Conservation (phyloP, 1,284 basidiomycete genomes). For the Binderoboletus segoi region DNA sequence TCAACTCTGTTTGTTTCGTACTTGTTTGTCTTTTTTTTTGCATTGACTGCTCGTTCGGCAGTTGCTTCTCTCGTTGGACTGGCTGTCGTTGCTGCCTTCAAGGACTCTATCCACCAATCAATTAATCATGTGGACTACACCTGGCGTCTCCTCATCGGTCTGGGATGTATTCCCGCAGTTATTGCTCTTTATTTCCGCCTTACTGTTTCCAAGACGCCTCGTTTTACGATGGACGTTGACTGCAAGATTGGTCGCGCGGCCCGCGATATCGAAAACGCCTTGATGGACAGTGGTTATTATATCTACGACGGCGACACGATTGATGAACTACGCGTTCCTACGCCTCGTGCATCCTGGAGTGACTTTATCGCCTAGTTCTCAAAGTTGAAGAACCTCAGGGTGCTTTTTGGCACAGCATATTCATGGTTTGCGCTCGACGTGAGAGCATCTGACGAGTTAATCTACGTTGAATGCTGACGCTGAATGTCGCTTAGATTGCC, state of each 20-base stretch:
- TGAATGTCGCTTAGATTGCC: conserved; percentile 43
- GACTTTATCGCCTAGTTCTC: conserved; percentile 50
- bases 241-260: conserved; percentile 58
- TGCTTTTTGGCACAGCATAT: conserved; percentile 49
- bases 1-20: conserved; percentile 42
- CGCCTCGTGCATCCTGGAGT: conserved; percentile 44
- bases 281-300: conserved; percentile 42
- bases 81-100: conserved; percentile 56
- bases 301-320: conserved; percentile 40
- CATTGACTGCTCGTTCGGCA: conserved; percentile 22
- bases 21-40: conserved; percentile 14
- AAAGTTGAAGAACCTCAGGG: conserved; percentile 44
- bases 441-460: conserved; percentile 9
- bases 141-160: conserved; percentile 51
- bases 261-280: conserved; percentile 51
- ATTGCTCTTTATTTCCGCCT: conserved; percentile 56
- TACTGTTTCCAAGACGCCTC: conserved; percentile 50
- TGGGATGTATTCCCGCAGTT: conserved; percentile 49
- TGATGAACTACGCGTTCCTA: conserved; percentile 40
- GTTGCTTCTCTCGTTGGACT: conserved; percentile 55
- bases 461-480: background rate
- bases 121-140: conserved; percentile 36
- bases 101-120: conserved; percentile 42
- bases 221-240: conserved; percentile 71
- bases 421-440: conserved; percentile 65